phyloP scores from a whole-genome alignment of 108 stramenopile genomes.

The Skeletonema tropicum region DNA sequence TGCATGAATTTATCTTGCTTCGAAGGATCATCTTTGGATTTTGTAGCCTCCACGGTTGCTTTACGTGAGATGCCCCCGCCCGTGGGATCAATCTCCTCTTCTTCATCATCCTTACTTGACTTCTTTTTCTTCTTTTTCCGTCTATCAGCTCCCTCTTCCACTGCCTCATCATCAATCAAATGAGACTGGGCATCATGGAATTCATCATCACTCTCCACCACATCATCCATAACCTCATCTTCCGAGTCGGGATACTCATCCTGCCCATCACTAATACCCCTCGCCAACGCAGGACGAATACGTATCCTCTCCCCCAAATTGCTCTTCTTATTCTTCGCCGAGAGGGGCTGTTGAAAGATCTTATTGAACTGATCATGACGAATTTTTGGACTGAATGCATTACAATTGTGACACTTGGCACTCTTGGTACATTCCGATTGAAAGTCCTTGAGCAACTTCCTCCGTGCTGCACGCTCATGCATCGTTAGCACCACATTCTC shows the following conservation, averaged over 20 bases:
- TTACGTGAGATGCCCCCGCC: slow-evolving; percentile 43
- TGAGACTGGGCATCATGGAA: slow-evolving; percentile 11
- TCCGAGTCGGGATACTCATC: slow-evolving; percentile 38
- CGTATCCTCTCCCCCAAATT: slow-evolving; percentile 70
- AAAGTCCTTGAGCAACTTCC: slow-evolving; percentile 77
- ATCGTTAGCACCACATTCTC: slow-evolving; percentile 22
- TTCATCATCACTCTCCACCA: slow-evolving; percentile 38
- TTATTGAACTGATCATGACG: slow-evolving; percentile 96
- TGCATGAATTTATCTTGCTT: slow-evolving; percentile 89
- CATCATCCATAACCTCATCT: slow-evolving; percentile 33
- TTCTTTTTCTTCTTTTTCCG: slow-evolving; percentile 18
- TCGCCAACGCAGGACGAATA: slow-evolving; percentile 66
- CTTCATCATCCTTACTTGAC: slow-evolving; percentile 32
- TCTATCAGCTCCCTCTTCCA: slow-evolving; percentile 16
- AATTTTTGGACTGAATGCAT: slow-evolving; percentile 84
- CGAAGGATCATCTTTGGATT: slow-evolving; percentile 4
- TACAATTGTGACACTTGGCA: slow-evolving; percentile 89
- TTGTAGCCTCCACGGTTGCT: slow-evolving; percentile 39
- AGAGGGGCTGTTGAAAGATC: slow-evolving; percentile 81
- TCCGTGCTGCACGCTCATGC: slow-evolving; percentile 72
- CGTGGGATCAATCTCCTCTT: slow-evolving; percentile 28
- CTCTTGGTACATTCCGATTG: slow-evolving; percentile 54
- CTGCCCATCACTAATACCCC: slow-evolving; percentile 17
- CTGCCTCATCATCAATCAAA: slow-evolving; percentile 51
- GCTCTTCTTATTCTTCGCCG: slow-evolving; percentile 41